These are phyloP conservation scores for Boletus rubropictus DNA, from an alignment of 768 basidiomycete species.

Conservation along the genomic window DNA sequence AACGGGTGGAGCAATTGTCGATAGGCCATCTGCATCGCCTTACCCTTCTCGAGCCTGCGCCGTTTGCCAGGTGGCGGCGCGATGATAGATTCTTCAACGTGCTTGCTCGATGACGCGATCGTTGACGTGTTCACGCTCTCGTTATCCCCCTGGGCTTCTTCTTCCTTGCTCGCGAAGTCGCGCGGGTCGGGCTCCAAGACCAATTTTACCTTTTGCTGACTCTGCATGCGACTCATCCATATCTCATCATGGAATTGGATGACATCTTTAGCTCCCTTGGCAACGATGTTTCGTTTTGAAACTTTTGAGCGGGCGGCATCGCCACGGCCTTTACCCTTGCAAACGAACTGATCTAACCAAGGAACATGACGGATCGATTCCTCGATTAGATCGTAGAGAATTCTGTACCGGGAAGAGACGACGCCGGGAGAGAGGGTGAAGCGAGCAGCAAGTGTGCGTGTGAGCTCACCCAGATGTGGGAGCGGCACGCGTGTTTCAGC, in stretches of 20 bases:
- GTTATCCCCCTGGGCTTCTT: constrained; percentile 27
- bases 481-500: constrained; percentile 51
- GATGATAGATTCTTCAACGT: neutral
- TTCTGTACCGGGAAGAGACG: constrained; percentile 66
- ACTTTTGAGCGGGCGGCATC: constrained; percentile 50
- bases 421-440: constrained; percentile 46
- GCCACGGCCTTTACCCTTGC: constrained; percentile 29
- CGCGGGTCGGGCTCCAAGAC: constrained; percentile 33
- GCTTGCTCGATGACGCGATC: constrained; percentile 9
- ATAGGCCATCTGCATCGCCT: constrained; percentile 41
- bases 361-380: constrained; percentile 60
- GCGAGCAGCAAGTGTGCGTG: constrained; percentile 48
- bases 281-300: constrained; percentile 58
- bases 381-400: constrained; percentile 54
- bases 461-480: constrained; percentile 50
- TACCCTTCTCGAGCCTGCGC: constrained; percentile 25
- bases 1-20: constrained; percentile 57
- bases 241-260: constrained; percentile 63
- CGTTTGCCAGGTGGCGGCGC: constrained; percentile 25
- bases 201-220: constrained; percentile 32
- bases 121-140: constrained; percentile 3
- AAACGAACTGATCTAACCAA: constrained; percentile 60
- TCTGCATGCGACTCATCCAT: constrained; percentile 40
- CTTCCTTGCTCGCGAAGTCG: constrained; percentile 30
- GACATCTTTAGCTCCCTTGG: constrained; percentile 63